Percentiles rank a stretch among this genome's conserved stretches.
phyloP scores from a whole-genome alignment of 73 alveolate genomes.

The Paramecium bursaria region DNA sequence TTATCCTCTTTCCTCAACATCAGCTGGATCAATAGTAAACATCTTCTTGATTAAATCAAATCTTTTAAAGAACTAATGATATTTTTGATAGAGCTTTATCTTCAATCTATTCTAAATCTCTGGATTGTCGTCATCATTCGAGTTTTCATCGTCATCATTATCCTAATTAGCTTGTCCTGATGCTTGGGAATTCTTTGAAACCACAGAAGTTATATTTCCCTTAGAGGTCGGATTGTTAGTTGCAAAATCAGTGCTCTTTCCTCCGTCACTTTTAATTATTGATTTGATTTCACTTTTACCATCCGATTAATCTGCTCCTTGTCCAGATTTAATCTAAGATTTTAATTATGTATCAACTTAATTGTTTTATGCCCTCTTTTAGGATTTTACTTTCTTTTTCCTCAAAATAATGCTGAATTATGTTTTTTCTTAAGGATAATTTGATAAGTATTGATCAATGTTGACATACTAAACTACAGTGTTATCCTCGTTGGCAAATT shows the following conservation, averaged over 20 bases:
- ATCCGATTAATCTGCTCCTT: slow-evolving; percentile 17
- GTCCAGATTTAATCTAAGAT: slow-evolving; percentile 27
- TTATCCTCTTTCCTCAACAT: slow-evolving; percentile 24
- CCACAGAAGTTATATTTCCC: neutral
- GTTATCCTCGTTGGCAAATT: no score
- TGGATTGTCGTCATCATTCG: neutral
- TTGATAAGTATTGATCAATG: slow-evolving; percentile 3
- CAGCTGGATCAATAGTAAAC: slow-evolving; percentile 23
- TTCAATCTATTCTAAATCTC: slow-evolving; percentile 19
- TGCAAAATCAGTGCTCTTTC: slow-evolving; percentile 3
- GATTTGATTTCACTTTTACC: neutral
- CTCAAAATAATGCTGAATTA: neutral
- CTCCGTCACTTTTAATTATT: slow-evolving; percentile 8
- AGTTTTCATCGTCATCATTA: slow-evolving; percentile 53
- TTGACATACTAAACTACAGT: slow-evolving; percentile 48
- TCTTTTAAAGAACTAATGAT: slow-evolving; percentile 25
- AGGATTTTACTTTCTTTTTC: neutral
- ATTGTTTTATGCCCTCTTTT: no score
- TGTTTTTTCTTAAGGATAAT: neutral
- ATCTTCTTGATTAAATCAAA: slow-evolving; percentile 29
- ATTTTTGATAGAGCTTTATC: slow-evolving; percentile 11
- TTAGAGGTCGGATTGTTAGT: neutral
- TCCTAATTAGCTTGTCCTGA: slow-evolving; percentile 40
- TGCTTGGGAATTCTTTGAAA: neutral
- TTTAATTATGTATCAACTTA: no score